Percentiles rank a stretch among this genome's conserved stretches.
These are phyloP conservation scores for Wallacemonas collosoma DNA, from an alignment of 208 protist genomes.

Conservation along the genomic window DNA sequence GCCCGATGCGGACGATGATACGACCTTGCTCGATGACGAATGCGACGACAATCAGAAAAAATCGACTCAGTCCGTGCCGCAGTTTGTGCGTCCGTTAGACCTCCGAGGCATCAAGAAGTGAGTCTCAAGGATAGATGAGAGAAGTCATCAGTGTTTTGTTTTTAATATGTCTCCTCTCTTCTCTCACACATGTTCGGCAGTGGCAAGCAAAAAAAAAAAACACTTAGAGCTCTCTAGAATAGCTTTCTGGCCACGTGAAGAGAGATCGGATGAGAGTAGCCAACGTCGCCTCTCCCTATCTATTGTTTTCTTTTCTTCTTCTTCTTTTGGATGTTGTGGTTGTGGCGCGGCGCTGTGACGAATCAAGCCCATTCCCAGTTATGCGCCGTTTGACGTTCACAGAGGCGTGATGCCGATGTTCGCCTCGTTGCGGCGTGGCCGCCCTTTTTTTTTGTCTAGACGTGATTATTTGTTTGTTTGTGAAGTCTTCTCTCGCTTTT, in stretches of 20 bases:
- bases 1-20: neutral
- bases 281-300: neutral
- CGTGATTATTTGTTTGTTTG: neutral
- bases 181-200: neutral
- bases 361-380: too few relatives aligned
- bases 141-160: neutral
- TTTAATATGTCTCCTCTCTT: neutral
- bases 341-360: too few relatives aligned
- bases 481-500: neutral
- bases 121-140: neutral
- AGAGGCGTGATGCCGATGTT: too few relatives aligned
- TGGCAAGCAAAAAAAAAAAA: neutral
- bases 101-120: slow-evolving; percentile 41
- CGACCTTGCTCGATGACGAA: neutral
- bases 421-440: too few relatives aligned
- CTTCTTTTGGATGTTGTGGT: too few relatives aligned
- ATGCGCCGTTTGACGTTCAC: too few relatives aligned
- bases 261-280: too few relatives aligned
- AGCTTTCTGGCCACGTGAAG: too few relatives aligned
- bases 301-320: slow-evolving; percentile 3
- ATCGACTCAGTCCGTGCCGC: slow-evolving; percentile 6
- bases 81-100: slow-evolving; percentile 37
- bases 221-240: too few relatives aligned
- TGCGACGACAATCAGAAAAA: slow-evolving; percentile 3
- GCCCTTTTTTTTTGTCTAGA: too few relatives aligned